phyloP scores from a whole-genome alignment of 768 basidiomycete genomes.

The Mycena rosella region DNA sequence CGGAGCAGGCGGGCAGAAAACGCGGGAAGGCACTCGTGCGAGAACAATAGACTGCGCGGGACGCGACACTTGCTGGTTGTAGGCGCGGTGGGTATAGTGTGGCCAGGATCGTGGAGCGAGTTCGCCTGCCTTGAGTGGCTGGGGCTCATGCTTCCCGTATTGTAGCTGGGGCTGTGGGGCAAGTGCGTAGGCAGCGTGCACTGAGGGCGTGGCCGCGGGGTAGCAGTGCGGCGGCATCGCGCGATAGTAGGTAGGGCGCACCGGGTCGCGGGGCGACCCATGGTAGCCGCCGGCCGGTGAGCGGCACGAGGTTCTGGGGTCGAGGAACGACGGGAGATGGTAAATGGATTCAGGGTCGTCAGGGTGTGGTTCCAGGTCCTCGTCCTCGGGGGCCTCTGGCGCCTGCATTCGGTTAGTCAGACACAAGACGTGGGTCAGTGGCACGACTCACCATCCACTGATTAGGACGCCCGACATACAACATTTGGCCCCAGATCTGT shows the following conservation, averaged over 20 bases:
- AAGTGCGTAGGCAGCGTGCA: neutral
- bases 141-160: no score
- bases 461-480: neutral
- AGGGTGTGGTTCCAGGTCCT: neutral
- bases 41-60: no score
- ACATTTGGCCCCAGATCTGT: neutral
- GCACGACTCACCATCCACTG: neutral
- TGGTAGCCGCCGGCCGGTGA: neutral
- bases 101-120: neutral
- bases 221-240: neutral
- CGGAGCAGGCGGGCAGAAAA: neutral
- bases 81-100: neutral
- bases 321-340: slow-evolving; percentile 3
- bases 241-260: neutral
- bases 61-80: neutral
- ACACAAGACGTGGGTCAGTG: neutral
- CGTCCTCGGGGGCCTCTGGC: neutral
- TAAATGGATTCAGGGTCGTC: neutral
- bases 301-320: slow-evolving; percentile 8
- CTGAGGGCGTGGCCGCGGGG: neutral
- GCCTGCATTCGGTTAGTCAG: neutral
- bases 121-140: neutral
- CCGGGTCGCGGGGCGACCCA: neutral
- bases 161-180: neutral
- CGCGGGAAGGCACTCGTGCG: neutral